Percentiles rank a stretch among this genome's conserved stretches.
phyloP scores from a whole-genome alignment of 768 basidiomycete genomes.

The Suillus variegatus region DNA sequence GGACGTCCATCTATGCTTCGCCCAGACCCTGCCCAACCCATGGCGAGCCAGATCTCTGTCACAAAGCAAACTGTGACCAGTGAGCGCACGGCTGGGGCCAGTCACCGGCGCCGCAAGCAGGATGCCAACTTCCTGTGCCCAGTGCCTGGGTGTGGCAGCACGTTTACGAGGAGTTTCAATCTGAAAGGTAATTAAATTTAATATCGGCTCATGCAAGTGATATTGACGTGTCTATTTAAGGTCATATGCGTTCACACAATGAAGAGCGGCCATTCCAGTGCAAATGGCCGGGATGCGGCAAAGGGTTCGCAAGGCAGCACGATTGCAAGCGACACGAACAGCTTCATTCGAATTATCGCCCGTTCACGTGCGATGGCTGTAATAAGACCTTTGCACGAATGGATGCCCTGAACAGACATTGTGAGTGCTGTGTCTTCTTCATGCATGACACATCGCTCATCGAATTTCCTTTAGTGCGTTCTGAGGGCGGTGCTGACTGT shows the following conservation, averaged over 20 bases:
- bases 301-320: conserved; percentile 92
- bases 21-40: conserved; percentile 4
- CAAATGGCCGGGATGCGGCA: conserved; percentile 92
- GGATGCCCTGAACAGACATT: conserved; percentile 92
- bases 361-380: conserved; percentile 93
- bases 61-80: conserved; percentile 89
- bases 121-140: conserved; percentile 86
- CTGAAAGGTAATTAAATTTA: conserved; percentile 64
- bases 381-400: conserved; percentile 91
- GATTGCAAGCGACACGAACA: conserved; percentile 98
- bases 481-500: conserved; percentile 83
- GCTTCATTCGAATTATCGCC: conserved; percentile 88
- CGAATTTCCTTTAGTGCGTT: conserved; percentile 55
- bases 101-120: conserved; percentile 81
- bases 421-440: conserved; percentile 49
- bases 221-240: conserved; percentile 35
- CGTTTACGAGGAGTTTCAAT: conserved; percentile 93
- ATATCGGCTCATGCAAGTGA: conserved; percentile 8
- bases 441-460: background rate
- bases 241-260: conserved; percentile 93
- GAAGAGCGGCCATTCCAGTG: conserved; percentile 96
- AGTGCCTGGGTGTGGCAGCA: conserved; percentile 81
- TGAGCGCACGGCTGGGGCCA: conserved; percentile 84
- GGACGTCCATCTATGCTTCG: conserved; percentile 21
- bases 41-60: conserved; percentile 25